Base-by-base conservation (phyloP, 2,329 filamentous ascomycete species). In the Fusarium sulawesiense region DNA sequence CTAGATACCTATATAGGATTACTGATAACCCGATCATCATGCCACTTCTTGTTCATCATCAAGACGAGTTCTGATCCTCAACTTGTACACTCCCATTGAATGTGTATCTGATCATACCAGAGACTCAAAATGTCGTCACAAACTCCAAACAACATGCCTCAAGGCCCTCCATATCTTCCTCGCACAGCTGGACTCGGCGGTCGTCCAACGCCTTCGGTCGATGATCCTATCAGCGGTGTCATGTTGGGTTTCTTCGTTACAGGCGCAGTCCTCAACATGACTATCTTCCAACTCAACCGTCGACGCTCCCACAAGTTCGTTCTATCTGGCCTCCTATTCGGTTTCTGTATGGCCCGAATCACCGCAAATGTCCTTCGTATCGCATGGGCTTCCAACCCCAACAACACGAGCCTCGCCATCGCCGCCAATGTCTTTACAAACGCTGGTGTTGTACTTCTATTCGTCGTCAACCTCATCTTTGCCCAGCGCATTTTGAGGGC, bases 391-490 rank as follows among this genome's bases (percentile, higher is more conserved):
- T 79, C 78, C 41, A 71, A 79, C 34, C 82, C 83, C 1, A 68
- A 46, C 56, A 78, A 82, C 72, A 63, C 80, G 54, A 72, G 77
- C 58, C 71, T 88, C 59, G 83, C 82, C 73, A 85, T 89, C 64
- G 88, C 90, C 10, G 88, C 92, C 6, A 84, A 84, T 69, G 87
- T 96, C 75, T 89, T 96, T 73, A 87, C 93, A 60, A 88, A 89
- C 46, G 90, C 91, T 1, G 93, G 93, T 44, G 89, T 94, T 18
- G 77, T 97, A 34, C 79, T 97, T 10, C 82, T 97, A 27, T 95
- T 92, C 79, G 81, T 95, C 73, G 82, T 93, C 79, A 96, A 97
- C 80, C 80, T 97, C 44, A 81, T 96, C 74, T 92, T 94, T 76
- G 81, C 90, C 0, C 92, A 93, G 79, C 89, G 93, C 47, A 85